These are phyloP conservation scores for Fusarium nelsonii DNA, from an alignment of 2,329 filamentous ascomycete genomes.

Conservation along the genomic window DNA sequence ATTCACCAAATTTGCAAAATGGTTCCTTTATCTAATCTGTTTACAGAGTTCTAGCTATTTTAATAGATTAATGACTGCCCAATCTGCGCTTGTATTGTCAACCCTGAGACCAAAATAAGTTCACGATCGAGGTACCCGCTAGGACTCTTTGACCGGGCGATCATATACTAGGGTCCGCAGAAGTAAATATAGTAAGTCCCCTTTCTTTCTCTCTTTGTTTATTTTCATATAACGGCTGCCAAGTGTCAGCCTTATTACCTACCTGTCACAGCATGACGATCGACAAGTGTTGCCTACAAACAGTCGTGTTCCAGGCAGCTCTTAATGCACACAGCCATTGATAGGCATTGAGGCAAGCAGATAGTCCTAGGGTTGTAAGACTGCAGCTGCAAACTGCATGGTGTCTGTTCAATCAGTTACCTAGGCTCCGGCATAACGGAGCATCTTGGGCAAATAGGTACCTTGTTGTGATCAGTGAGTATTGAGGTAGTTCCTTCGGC, in stretches of 20 bases:
- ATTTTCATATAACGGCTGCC: neutral
- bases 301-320: neutral
- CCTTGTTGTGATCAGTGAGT: too few species aligned
- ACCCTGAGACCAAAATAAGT: neutral
- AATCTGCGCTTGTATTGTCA: neutral
- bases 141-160: constrained; percentile 5
- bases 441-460: neutral
- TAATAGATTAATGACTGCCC: fast-evolving
- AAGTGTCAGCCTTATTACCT: neutral
- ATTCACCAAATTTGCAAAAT: too few species aligned
- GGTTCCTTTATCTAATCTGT: too few species aligned
- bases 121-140: constrained; percentile 14
- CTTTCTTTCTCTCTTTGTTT: neutral
- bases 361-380: neutral
- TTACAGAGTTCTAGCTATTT: neutral
- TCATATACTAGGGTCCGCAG: neutral
- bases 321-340: neutral
- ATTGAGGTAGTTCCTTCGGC: too few species aligned
- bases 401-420: neutral
- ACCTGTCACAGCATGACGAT: neutral
- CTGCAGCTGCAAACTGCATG: neutral
- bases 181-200: neutral
- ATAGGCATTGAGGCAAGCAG: fast-evolving
- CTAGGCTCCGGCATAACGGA: neutral
- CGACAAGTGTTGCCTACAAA: neutral